Percentiles rank a stretch among this genome's conserved stretches.
Conservation (phyloP, 2,329 filamentous ascomycete genomes). For the Neonectria ditissima region DNA sequence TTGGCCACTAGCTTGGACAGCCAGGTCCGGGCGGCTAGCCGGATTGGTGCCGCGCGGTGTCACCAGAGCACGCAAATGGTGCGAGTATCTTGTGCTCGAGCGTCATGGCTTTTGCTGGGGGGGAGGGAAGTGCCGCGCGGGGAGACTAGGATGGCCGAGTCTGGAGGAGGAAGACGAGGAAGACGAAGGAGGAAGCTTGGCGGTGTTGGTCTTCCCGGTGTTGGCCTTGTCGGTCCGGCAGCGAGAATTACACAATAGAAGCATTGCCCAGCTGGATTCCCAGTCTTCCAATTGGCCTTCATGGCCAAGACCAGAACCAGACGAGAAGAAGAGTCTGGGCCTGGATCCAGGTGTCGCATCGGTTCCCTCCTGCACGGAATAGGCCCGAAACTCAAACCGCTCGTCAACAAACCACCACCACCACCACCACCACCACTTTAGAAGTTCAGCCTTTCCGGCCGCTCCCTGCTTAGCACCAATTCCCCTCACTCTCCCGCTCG, state of each 20-base stretch:
- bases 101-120: not conserved
- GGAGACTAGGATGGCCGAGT: not conserved
- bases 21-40: constrained; percentile 12
- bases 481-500: not conserved
- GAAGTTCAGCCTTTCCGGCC: not conserved
- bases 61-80: not conserved
- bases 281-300: no score
- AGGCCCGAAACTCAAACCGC: constrained; percentile 18
- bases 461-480: not conserved
- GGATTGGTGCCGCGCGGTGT: constrained; percentile 11
- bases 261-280: no score
- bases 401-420: not conserved
- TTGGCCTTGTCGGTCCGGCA: constrained; percentile 17
- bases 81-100: not conserved
- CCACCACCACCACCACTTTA: no score
- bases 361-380: not conserved
- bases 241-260: not conserved
- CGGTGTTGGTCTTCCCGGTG: not conserved
- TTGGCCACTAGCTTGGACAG: constrained; percentile 12
- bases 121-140: not conserved
- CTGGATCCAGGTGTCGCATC: not conserved
- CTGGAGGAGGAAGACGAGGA: no score
- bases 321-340: not conserved
- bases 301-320: not conserved
- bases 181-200: not conserved